Evolutionary conservation across 2,329 filamentous ascomycete genomes (phyloP), one percentile per base, ranked within the genome.

Genomic region (Cladosporium phlei): DNA sequence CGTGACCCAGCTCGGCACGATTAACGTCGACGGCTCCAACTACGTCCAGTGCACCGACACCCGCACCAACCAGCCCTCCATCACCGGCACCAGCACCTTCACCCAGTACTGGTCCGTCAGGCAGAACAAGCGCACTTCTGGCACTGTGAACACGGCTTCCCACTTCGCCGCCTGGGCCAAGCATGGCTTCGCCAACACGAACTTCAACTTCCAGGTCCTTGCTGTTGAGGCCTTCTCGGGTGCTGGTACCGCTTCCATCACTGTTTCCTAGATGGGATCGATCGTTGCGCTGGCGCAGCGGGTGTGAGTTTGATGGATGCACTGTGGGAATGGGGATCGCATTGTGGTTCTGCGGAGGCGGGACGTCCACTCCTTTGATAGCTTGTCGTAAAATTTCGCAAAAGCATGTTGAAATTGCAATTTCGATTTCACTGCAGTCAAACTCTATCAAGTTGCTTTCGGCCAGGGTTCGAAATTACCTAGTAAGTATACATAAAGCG

Each of bases 51-150:
- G 66, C 51, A 60, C 62, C n/a, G 52, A 63, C 27, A 54, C 57
- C 8, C 67, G 63, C 19, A 55, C 57, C 28, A 64, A 71, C 42
- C 56, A 39, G 37, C 66, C 68, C 3, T 69, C 66, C 1, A 68
- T 71, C 32, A 49, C 55, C 3, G 67, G 68, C 12, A 68, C 64
- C 11, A 51, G 55, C 2, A 71, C 69, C 10, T 71, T 70, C 51
- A 59, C 59, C 10, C 69, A 71, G 58, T 71, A 65, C 53, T 69
- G 65, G 61, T 70, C 68, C 19, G 62, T 71, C 33, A 62, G 69
- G 5, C 55, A 56, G 22, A 55, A 21, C 34, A 63, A 63, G 51
- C 64, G 69, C 5, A 55, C 51, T 12, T 52, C 46, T 19, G 55
- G 56, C 16, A 52, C 51, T 21, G 49, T 55, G 27, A 51, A 47